These are phyloP conservation scores for Diospyros lotus DNA, from an alignment of 148 eudicot species.

Conservation along the genomic window DNA sequence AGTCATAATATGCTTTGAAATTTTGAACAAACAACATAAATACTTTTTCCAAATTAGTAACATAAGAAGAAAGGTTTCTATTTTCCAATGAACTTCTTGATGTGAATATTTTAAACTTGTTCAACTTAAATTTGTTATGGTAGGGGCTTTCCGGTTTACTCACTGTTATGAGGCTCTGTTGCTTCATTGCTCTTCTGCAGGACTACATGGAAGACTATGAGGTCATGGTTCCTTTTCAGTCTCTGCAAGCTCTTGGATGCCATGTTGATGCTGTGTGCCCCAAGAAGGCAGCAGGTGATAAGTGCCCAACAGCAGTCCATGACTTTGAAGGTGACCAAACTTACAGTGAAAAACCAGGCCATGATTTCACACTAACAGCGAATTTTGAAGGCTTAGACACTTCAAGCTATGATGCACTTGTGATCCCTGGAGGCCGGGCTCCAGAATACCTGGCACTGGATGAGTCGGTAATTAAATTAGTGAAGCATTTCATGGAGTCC, in stretches of 20 bases:
- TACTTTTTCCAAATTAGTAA: background rate
- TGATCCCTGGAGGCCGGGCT: conserved; percentile 97
- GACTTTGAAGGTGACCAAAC: conserved; percentile 99
- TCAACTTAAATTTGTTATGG: background rate
- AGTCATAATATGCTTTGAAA: background rate
- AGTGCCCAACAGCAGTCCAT: conserved; percentile 86
- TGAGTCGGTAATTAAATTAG: conserved; percentile 63
- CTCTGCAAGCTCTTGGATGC: conserved; percentile 94
- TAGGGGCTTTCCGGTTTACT: background rate
- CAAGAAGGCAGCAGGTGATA: conserved; percentile 66
- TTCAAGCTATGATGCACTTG: conserved; percentile 89
- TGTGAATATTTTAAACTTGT: background rate
- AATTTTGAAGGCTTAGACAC: conserved; percentile 55
- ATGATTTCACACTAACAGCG: conserved; percentile 69
- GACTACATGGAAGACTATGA: conserved; percentile 99
- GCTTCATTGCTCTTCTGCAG: conserved; percentile 27
- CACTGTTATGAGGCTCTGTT: background rate
- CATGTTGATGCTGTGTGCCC: conserved; percentile 98
- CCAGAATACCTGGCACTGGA: conserved; percentile 93
- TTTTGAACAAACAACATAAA: background rate
- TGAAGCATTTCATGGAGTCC: conserved; percentile 69
- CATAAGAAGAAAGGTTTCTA: background rate
- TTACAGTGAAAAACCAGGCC: conserved; percentile 94
- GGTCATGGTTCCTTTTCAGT: conserved; percentile 89
- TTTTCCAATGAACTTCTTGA: background rate